Evolutionary conservation across 805 yeast genomes (phyloP), one percentile per base, ranked within the genome.

Genomic region (Monosporozyma unispora): DNA sequence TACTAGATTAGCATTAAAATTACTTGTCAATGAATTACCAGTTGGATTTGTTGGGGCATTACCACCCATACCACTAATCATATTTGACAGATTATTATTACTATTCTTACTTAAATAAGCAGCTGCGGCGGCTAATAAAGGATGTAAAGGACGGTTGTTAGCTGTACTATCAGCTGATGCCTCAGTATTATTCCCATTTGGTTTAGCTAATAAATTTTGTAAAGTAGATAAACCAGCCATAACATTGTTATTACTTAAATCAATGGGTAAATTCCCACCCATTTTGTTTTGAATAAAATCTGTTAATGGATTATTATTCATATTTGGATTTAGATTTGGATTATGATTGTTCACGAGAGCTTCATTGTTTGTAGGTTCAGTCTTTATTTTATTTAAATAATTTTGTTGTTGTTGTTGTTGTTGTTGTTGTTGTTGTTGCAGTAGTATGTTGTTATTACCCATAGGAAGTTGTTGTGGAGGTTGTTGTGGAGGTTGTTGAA

Each of bases 101-200:
- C 41, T 46, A n/a, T 44, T 44, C n/a, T 31, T 25, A 21, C 35
- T 33, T 11, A 44, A 21, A 8, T 23, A 29, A 8, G 46, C 18
- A 6, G 46, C 46, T 10, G 46, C 46, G 9, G 46, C 46, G 9
- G 46, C 46, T 16, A 44, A 19, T 27, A 44, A 27, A 23, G 46
- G 46, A 21, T 39, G 25, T 8, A 39, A 21, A 21, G 21, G 27
- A 14, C 11, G 21, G n/a, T 39, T 37, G 12, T 18, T 27, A 25
- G 16, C 19, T 25, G 10, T 35, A 37, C 19, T 37, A 37, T 16
- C 19, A 23, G 14, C 27, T 6, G 19, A 10, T 12, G 12, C 12
- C 5, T 35, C 9, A 4, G 7, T 10, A 27, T 25, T 42, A 10
- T 7, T 18, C 16, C 18, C n/a, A 39, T 21, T 21, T 39, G 21